These are phyloP conservation scores for Phytophthora boehmeriae DNA, from an alignment of 352 stramenopile genomes.

Conservation along the genomic window DNA sequence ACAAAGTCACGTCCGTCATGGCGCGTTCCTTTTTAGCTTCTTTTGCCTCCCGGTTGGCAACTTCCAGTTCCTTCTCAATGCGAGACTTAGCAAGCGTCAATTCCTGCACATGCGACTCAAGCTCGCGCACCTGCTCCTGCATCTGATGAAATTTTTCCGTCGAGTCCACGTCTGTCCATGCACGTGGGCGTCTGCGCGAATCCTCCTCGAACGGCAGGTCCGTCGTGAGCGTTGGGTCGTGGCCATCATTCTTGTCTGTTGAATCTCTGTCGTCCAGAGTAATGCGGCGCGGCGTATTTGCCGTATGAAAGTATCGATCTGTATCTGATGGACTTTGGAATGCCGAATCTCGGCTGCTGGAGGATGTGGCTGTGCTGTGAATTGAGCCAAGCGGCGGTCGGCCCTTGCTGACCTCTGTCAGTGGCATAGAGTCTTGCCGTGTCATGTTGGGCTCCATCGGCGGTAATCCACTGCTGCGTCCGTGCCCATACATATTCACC, in stretches of 20 bases:
- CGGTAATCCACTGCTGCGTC: constrained; percentile 34
- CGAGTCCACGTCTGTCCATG: constrained; percentile 69
- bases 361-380: constrained; percentile 43
- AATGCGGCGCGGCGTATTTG: constrained; percentile 19
- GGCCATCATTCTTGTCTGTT: constrained; percentile 16
- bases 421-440: constrained; percentile 32
- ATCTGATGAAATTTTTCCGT: constrained; percentile 58
- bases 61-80: constrained; percentile 59
- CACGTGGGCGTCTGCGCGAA: constrained; percentile 48
- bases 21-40: constrained; percentile 46
- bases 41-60: constrained; percentile 23
- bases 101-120: constrained; percentile 71
- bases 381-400: constrained; percentile 42
- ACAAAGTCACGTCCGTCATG: constrained; percentile 46
- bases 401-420: constrained; percentile 18
- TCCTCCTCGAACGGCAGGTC: constrained; percentile 43
- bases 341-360: constrained; percentile 31
- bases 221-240: constrained; percentile 23
- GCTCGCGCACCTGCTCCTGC: constrained; percentile 73
- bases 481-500: constrained; percentile 69
- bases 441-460: constrained; percentile 38
- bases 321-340: constrained; percentile 39
- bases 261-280: constrained; percentile 19
- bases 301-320: constrained; percentile 29
- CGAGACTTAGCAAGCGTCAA: constrained; percentile 59